These are phyloP conservation scores for Neofusicoccum ribis DNA, from an alignment of 2,329 filamentous ascomycete genomes.

Conservation along the genomic window DNA sequence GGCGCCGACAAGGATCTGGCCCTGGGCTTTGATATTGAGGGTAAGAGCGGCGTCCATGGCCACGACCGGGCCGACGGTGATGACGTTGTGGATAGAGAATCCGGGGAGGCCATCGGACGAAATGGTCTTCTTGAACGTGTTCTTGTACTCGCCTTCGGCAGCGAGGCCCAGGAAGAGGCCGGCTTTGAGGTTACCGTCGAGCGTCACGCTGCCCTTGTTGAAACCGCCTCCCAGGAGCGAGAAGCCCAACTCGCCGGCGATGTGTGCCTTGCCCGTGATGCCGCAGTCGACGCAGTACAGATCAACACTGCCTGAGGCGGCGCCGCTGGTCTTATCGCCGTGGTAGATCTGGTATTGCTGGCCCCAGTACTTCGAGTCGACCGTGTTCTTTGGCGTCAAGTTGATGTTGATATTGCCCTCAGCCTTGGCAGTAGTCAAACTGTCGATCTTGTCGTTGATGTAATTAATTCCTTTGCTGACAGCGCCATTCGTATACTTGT, in stretches of 20 bases:
- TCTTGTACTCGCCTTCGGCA: neutral
- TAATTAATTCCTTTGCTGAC: neutral
- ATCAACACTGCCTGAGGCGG: neutral
- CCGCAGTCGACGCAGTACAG: slow-evolving; percentile 1
- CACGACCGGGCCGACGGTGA: slow-evolving; percentile 1
- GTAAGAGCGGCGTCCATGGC: neutral
- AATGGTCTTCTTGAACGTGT: slow-evolving; percentile 1
- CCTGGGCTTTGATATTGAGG: neutral
- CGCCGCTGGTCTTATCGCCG: neutral
- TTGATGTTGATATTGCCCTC: neutral
- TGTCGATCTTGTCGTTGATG: slow-evolving; percentile 4
- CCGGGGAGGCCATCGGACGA: neutral
- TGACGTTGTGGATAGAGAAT: slow-evolving; percentile 5
- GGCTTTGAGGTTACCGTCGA: neutral
- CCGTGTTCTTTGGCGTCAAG: neutral
- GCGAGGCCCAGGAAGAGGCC: neutral
- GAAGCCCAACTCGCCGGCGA: neutral
- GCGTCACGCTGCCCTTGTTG: neutral
- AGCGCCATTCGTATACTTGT: neutral
- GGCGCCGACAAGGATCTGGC: slow-evolving; percentile 5
- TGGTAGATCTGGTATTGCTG: neutral
- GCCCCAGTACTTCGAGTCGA: slow-evolving; percentile 13
- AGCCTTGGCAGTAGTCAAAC: neutral
- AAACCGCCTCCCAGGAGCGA: neutral
- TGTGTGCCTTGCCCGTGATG: neutral